These are phyloP conservation scores for Simmondsia chinensis DNA, from an alignment of 148 eudicot genomes.

Conservation along the genomic window DNA sequence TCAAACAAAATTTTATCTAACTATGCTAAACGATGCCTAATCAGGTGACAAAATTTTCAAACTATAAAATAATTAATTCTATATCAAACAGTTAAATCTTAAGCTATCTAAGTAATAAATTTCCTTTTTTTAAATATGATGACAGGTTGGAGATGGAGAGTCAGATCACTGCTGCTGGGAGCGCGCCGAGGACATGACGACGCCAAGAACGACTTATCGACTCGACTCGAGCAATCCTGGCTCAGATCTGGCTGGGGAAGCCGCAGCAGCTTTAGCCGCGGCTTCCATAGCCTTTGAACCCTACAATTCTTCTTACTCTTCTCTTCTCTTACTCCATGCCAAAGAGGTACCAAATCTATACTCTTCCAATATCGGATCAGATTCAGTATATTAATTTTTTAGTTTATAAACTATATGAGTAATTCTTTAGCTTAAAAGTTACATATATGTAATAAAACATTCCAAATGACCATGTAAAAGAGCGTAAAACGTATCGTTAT, in stretches of 20 bases:
- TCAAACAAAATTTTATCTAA: too few relatives aligned
- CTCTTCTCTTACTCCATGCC: slow-evolving; percentile 50
- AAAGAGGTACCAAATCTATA: too few relatives aligned
- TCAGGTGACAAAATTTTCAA: too few relatives aligned
- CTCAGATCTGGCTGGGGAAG: slow-evolving; percentile 83
- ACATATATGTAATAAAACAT: too few relatives aligned
- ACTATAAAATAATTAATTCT: neutral
- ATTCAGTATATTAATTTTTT: too few relatives aligned
- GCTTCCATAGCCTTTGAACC: slow-evolving; percentile 65
- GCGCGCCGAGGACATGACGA: slow-evolving; percentile 78
- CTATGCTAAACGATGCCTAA: too few relatives aligned
- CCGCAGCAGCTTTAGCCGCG: slow-evolving; percentile 90
- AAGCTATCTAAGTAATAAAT: slow-evolving; percentile 2
- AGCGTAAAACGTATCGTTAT: too few relatives aligned
- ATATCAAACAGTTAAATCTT: neutral
- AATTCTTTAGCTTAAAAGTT: too few relatives aligned
- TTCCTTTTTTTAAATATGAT: slow-evolving; percentile 6
- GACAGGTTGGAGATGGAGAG: slow-evolving; percentile 79
- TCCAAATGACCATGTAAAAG: too few relatives aligned
- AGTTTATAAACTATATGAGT: too few relatives aligned
- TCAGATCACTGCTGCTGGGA: slow-evolving; percentile 89
- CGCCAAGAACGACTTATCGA: slow-evolving; percentile 57
- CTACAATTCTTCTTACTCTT: slow-evolving; percentile 71
- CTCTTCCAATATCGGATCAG: too few relatives aligned
- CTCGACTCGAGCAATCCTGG: slow-evolving; percentile 55